Conservation (phyloP, 495 filamentous ascomycete genomes). For the Podospora pseudoanserina region DNA sequence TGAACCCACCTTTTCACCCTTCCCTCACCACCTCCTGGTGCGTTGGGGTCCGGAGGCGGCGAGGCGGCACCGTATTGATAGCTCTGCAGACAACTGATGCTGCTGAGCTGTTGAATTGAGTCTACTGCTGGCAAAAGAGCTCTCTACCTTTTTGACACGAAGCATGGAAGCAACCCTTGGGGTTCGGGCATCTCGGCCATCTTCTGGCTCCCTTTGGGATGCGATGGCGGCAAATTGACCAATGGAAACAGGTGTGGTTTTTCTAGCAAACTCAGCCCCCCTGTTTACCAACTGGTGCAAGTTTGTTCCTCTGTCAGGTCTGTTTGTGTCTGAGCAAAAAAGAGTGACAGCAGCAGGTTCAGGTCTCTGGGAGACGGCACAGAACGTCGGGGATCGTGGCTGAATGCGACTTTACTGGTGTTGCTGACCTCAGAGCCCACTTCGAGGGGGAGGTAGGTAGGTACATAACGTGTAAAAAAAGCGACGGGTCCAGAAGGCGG, state of each 20-base stretch:
- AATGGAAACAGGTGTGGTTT: not conserved
- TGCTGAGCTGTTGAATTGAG: not conserved
- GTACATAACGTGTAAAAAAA: not conserved
- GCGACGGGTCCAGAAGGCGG: not conserved
- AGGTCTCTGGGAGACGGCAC: constrained; percentile 2
- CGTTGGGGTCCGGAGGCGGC: constrained; percentile 2
- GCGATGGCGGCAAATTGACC: not conserved
- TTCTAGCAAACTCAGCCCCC: not conserved
- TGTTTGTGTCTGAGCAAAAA: not conserved
- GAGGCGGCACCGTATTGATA: not conserved
- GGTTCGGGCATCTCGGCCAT: not conserved
- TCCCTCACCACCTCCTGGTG: not conserved
- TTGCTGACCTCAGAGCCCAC: constrained; percentile 10
- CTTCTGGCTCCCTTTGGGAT: not conserved
- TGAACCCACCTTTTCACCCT: not conserved
- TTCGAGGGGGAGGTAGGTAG: not conserved
- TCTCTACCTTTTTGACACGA: not conserved
- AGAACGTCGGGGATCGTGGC: constrained; percentile 9
- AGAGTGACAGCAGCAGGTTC: not conserved
- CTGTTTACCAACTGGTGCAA: not conserved
- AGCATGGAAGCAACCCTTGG: not conserved
- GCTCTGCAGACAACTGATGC: not conserved
- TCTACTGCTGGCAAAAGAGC: not conserved
- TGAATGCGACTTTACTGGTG: constrained; percentile 3
- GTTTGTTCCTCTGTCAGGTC: not conserved